phyloP scores from a whole-genome alignment of 306 rosid species.

The Quercus dentata region DNA sequence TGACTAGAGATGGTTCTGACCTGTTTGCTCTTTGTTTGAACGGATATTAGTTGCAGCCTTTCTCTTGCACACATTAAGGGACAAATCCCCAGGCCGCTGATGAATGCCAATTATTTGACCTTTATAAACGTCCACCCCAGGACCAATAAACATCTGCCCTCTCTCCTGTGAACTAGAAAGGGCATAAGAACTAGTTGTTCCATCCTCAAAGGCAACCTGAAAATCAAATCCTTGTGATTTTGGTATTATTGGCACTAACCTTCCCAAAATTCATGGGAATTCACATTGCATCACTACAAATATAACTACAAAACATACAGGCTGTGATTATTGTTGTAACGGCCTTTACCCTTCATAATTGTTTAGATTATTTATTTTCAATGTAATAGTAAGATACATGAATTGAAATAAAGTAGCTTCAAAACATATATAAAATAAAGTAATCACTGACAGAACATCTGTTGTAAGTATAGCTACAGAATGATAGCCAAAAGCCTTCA shows the following conservation, averaged over 20 bases:
- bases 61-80: conserved; percentile 93
- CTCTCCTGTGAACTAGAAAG: conserved; percentile 88
- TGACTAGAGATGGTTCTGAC: conserved; percentile 39
- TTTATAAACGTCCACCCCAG: conserved; percentile 81
- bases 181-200: conserved; percentile 87
- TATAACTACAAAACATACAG: background rate
- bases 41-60: conserved; percentile 97
- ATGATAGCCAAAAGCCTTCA: background rate
- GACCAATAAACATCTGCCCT: conserved; percentile 85
- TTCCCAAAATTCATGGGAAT: background rate
- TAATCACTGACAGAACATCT: background rate
- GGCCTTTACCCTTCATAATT: background rate
- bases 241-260: background rate
- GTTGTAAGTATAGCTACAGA: background rate
- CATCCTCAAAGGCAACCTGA: conserved; percentile 98
- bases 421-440: background rate
- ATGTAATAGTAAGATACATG: background rate
- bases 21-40: conserved; percentile 91
- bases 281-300: background rate
- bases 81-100: conserved; percentile 91
- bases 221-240: conserved; percentile 19
- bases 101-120: conserved; percentile 96
- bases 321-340: too few species aligned
- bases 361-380: background rate
- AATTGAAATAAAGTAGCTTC: background rate